phyloP scores from a whole-genome alignment of 106 monocot genomes.

The Platanthera zijinensis region DNA sequence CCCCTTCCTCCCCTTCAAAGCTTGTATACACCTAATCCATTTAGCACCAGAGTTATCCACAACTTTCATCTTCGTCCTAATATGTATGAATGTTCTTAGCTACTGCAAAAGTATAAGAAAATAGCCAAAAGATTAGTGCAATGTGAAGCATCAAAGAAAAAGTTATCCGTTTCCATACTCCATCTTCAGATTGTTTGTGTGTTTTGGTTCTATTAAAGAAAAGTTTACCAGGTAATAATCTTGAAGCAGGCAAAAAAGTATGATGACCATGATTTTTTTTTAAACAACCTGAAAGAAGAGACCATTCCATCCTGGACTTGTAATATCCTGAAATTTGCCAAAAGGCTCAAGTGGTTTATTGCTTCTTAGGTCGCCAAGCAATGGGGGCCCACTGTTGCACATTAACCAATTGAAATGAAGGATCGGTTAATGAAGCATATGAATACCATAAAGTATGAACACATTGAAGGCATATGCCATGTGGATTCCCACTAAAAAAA shows the following conservation, averaged over 20 bases:
- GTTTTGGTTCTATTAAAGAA: neutral
- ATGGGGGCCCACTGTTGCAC: too few relatives aligned
- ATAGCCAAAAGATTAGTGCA: neutral
- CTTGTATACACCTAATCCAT: constrained; percentile 85
- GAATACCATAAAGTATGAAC: too few relatives aligned
- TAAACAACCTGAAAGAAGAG: too few relatives aligned
- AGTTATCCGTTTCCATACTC: neutral
- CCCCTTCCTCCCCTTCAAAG: constrained; percentile 66
- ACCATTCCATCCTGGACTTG: too few relatives aligned
- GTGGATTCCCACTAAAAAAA: too few relatives aligned
- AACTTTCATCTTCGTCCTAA: constrained; percentile 88
- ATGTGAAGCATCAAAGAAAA: too few relatives aligned
- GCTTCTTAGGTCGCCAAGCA: too few relatives aligned
- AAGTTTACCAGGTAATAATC: neutral
- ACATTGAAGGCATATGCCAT: too few relatives aligned
- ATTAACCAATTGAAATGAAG: too few relatives aligned
- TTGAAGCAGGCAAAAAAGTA: neutral
- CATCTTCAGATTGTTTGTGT: neutral
- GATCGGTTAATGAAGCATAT: too few relatives aligned
- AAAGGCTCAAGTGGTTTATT: too few relatives aligned
- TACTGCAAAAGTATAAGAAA: constrained; percentile 39
- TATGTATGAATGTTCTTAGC: constrained; percentile 84
- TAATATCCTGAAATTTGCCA: too few relatives aligned
- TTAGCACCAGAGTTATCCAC: constrained; percentile 93
- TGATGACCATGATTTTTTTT: constrained; percentile 1